These are phyloP conservation scores for Miscanthus sacchariflorus DNA, from an alignment of 202 grass and related monocot genomes.

Conservation along the genomic window DNA sequence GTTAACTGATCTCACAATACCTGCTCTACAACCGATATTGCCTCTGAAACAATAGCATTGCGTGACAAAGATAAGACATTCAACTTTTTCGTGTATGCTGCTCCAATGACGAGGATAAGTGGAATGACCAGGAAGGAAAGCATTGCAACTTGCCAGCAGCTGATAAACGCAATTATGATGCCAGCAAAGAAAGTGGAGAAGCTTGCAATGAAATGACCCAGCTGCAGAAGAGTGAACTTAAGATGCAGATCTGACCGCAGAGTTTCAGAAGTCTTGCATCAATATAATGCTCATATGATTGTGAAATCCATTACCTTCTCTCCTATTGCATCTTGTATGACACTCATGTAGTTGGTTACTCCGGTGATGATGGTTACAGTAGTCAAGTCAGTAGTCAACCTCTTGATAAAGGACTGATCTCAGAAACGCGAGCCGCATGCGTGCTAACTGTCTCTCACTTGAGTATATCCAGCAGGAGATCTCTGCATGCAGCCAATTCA, in stretches of 20 bases:
- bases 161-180: slow-evolving; percentile 55
- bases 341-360: slow-evolving; percentile 67
- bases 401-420: slow-evolving; percentile 68
- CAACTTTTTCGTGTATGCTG: slow-evolving; percentile 57
- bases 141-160: slow-evolving; percentile 75
- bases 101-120: slow-evolving; percentile 56
- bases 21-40: slow-evolving; percentile 69
- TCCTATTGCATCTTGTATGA: slow-evolving; percentile 79
- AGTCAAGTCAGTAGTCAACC: slow-evolving; percentile 63
- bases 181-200: slow-evolving; percentile 67
- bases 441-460: slow-evolving; percentile 63
- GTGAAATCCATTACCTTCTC: slow-evolving; percentile 62
- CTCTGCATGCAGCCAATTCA: slow-evolving; percentile 51
- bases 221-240: slow-evolving; percentile 46
- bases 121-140: slow-evolving; percentile 63
- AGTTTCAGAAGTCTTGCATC: slow-evolving; percentile 4
- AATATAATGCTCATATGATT: background rate
- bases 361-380: slow-evolving; percentile 60
- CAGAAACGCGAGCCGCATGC: slow-evolving; percentile 60
- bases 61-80: slow-evolving; percentile 43
- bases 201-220: slow-evolving; percentile 67
- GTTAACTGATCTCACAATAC: slow-evolving; percentile 38
- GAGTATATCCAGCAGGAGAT: slow-evolving; percentile 73
- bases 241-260: slow-evolving; percentile 29
- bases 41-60: slow-evolving; percentile 51